These are phyloP conservation scores for Globisporangium cystogenes DNA, from an alignment of 352 stramenopile species.

Conservation along the genomic window DNA sequence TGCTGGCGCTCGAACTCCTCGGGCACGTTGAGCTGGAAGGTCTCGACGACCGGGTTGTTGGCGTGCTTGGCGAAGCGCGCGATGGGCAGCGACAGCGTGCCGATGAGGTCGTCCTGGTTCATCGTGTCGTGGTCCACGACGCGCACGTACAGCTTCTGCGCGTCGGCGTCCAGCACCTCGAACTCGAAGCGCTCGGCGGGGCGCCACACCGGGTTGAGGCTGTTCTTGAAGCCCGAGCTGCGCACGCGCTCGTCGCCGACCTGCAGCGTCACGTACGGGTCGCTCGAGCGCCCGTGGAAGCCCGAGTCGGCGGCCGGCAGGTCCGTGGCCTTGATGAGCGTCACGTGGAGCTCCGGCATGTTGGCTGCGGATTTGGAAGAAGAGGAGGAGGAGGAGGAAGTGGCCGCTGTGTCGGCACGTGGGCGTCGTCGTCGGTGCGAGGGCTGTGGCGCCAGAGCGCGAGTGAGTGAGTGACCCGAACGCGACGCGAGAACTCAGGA, in stretches of 20 bases:
- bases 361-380: too few relatives aligned
- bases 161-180: conserved; percentile 33
- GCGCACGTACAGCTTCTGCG: conserved; percentile 41
- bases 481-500: conserved; percentile 15
- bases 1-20: conserved; percentile 29
- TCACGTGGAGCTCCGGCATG: conserved; percentile 67
- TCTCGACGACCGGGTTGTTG: conserved; percentile 45
- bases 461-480: not conserved
- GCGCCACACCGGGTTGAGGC: conserved; percentile 66
- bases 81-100: conserved; percentile 38
- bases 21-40: conserved; percentile 40
- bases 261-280: conserved; percentile 67
- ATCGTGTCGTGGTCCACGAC: conserved; percentile 66
- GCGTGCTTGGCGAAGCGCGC: conserved; percentile 39
- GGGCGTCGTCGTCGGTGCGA: not conserved
- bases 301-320: conserved; percentile 59
- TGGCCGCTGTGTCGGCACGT: not conserved
- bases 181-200: conserved; percentile 73
- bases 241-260: conserved; percentile 42
- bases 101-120: conserved; percentile 62
- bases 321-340: conserved; percentile 56
- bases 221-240: conserved; percentile 40
- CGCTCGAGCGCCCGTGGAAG: conserved; percentile 45
- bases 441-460: not conserved
- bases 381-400: not conserved